Evolutionary conservation across 768 basidiomycete species (phyloP).

Genomic region (Fibroporia radiculosa): DNA sequence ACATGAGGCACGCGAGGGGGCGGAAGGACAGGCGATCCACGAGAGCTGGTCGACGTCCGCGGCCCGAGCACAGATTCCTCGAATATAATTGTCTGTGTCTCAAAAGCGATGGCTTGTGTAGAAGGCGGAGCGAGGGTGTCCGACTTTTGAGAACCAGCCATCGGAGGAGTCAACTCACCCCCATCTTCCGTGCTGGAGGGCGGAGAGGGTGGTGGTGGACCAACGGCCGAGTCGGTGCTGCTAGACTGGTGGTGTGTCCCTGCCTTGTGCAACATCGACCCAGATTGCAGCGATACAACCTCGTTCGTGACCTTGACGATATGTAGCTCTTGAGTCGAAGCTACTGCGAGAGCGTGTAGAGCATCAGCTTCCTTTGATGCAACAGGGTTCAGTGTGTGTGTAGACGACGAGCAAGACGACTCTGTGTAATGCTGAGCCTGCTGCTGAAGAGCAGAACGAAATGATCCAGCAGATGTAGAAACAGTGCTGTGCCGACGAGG

Average conservation of each 20-base stretch:
- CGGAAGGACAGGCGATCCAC: slow-evolving; percentile 9
- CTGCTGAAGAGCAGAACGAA: slow-evolving; percentile 8
- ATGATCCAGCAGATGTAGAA: slow-evolving; percentile 10
- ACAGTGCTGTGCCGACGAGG: slow-evolving; percentile 5
- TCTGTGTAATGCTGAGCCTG: too few species aligned
- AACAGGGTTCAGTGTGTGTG: slow-evolving; percentile 21
- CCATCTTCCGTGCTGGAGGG: slow-evolving; percentile 32
- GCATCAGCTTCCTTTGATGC: slow-evolving; percentile 15
- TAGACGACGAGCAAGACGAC: slow-evolving; percentile 29
- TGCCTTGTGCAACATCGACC: slow-evolving; percentile 28
- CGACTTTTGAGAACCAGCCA: slow-evolving; percentile 10
- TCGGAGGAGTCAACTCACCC: slow-evolving; percentile 8
- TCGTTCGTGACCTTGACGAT: slow-evolving; percentile 48
- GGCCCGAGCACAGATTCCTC: slow-evolving; percentile 27
- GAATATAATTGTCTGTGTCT: slow-evolving; percentile 25
- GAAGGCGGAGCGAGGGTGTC: slow-evolving; percentile 9
- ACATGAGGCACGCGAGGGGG: slow-evolving; percentile 18
- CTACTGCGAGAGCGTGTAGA: slow-evolving; percentile 24
- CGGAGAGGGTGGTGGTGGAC: slow-evolving; percentile 54
- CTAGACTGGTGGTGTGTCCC: slow-evolving; percentile 16
- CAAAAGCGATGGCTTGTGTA: too few species aligned
- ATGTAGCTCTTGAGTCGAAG: slow-evolving; percentile 40
- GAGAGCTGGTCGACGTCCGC: slow-evolving; percentile 25
- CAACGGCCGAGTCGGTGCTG: slow-evolving; percentile 23
- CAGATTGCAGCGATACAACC: slow-evolving; percentile 33